Conservation (phyloP, 2,329 filamentous ascomycete species). For the Penicillium sp. region DNA sequence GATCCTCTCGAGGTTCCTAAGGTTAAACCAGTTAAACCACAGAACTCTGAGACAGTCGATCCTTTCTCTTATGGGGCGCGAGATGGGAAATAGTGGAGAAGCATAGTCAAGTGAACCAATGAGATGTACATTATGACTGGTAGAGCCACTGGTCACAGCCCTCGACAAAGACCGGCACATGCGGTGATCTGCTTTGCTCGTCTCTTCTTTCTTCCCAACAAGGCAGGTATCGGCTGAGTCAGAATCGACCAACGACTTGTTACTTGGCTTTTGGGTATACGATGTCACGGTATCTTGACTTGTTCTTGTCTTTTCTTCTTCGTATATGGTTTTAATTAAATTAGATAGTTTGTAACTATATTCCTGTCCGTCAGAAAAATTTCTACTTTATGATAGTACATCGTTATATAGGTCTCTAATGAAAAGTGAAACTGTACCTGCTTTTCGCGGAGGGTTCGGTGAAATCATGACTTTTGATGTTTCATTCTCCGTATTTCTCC, state of each 20-base stretch:
- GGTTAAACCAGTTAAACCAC: not conserved
- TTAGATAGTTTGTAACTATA: not conserved
- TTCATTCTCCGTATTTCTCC: slow-evolving; percentile 20
- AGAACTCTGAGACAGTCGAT: not conserved
- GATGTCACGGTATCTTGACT: slow-evolving; percentile 12
- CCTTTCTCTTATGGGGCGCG: not conserved
- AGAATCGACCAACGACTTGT: not conserved
- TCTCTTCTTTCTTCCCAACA: not conserved
- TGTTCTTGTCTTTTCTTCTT: not conserved
- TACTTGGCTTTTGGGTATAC: slow-evolving; percentile 1
- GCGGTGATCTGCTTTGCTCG: not conserved
- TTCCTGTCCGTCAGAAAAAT: not conserved
- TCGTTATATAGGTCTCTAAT: not conserved
- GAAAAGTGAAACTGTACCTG: slow-evolving; percentile 13
- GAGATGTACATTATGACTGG: not conserved
- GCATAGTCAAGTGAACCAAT: not conserved
- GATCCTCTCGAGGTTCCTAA: not conserved
- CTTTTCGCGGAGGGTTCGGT: slow-evolving; percentile 15
- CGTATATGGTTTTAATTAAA: not conserved
- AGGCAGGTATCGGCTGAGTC: slow-evolving; percentile 3
- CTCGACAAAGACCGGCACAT: not conserved
- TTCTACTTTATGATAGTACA: not conserved
- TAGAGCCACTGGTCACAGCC: not conserved
- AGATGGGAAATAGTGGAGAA: not conserved
- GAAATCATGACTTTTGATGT: slow-evolving; percentile 10